Percentiles rank a stretch among this genome's conserved stretches.
These are phyloP conservation scores for Colletotrichum gigasporum DNA, from an alignment of 2,329 filamentous ascomycete genomes.

Conservation along the genomic window DNA sequence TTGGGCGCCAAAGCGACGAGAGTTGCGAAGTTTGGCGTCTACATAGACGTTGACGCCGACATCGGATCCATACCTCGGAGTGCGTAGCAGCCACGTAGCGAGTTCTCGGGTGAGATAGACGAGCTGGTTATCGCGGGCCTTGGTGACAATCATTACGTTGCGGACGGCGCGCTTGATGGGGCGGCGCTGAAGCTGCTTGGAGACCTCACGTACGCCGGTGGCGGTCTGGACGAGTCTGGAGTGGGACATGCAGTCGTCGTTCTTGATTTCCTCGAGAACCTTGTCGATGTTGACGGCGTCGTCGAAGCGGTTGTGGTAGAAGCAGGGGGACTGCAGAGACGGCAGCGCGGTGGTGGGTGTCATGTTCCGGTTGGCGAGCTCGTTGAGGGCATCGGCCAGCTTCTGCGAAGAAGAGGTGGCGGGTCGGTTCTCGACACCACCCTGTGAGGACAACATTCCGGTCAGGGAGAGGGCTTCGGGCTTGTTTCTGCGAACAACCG, in stretches of 20 bases:
- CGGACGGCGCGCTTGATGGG: constrained; percentile 92
- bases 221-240: constrained; percentile 95
- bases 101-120: constrained; percentile 90
- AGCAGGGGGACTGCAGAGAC: constrained; percentile 89
- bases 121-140: constrained; percentile 93
- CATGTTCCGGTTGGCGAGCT: constrained; percentile 54
- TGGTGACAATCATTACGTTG: constrained; percentile 98
- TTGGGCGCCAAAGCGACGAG: constrained; percentile 84
- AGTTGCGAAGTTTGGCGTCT: constrained; percentile 91
- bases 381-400: constrained; percentile 69
- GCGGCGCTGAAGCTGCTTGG: constrained; percentile 90
- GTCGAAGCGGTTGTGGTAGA: constrained; percentile 97
- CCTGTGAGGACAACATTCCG: constrained; percentile 63
- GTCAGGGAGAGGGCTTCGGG: constrained; percentile 71
- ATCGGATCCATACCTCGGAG: constrained; percentile 87
- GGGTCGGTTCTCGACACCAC: constrained; percentile 47
- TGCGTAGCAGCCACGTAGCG: constrained; percentile 86
- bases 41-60: constrained; percentile 97
- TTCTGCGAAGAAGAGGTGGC: constrained; percentile 65
- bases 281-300: constrained; percentile 95
- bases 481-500: constrained; percentile 67
- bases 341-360: constrained; percentile 65
- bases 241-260: constrained; percentile 90
- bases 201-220: constrained; percentile 93
- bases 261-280: constrained; percentile 92